These are phyloP conservation scores for Monosporascus sp. DNA, from an alignment of 2,329 filamentous ascomycete species.

Conservation along the genomic window DNA sequence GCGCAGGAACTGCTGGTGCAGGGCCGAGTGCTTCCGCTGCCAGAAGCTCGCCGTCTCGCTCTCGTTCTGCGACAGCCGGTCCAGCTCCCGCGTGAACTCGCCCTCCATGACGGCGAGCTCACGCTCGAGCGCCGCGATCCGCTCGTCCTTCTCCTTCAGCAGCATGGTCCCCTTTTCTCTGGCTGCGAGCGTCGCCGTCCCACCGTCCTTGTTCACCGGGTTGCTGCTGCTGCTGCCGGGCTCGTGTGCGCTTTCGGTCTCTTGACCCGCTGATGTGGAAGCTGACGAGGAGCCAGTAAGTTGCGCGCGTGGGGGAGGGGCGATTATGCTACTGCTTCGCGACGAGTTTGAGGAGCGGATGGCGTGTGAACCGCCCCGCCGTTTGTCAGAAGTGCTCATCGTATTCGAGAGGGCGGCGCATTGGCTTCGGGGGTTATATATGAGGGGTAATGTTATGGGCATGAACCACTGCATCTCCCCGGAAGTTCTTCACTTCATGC, in stretches of 20 bases:
- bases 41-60: slow-evolving; percentile 52
- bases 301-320: slow-evolving; percentile 36
- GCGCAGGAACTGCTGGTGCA: slow-evolving; percentile 48
- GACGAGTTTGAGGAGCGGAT: slow-evolving; percentile 27
- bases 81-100: slow-evolving; percentile 50
- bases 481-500: neutral
- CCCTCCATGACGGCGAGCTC: slow-evolving; percentile 48
- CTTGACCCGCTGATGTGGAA: slow-evolving; percentile 26
- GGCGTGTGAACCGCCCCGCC: slow-evolving; percentile 31
- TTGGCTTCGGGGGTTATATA: slow-evolving; percentile 1
- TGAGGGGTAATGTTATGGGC: slow-evolving; percentile 2
- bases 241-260: slow-evolving; percentile 19
- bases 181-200: slow-evolving; percentile 16
- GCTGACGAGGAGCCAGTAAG: slow-evolving; percentile 26
- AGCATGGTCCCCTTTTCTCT: slow-evolving; percentile 25
- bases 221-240: slow-evolving; percentile 6
- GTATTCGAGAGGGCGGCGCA: slow-evolving; percentile 13
- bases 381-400: slow-evolving; percentile 42
- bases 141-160: slow-evolving; percentile 43
- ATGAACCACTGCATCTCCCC: slow-evolving; percentile 6
- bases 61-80: slow-evolving; percentile 48
- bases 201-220: slow-evolving; percentile 16
- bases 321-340: slow-evolving; percentile 29
- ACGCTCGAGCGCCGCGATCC: slow-evolving; percentile 46
- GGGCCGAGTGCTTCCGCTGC: slow-evolving; percentile 49